phyloP scores from a whole-genome alignment of 352 stramenopile species.

The Bremia lactucae region DNA sequence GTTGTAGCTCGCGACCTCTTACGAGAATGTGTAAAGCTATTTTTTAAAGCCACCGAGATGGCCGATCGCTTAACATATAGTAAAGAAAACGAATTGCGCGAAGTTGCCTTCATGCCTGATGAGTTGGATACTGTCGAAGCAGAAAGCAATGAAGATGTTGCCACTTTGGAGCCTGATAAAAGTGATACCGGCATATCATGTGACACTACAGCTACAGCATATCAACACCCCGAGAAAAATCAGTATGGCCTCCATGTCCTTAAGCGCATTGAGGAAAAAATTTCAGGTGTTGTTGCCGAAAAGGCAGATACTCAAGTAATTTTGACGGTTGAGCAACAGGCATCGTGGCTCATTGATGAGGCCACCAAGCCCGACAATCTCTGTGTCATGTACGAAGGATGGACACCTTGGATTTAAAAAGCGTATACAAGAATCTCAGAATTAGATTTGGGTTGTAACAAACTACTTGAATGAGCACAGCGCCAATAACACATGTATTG shows the following conservation, averaged over 20 bases:
- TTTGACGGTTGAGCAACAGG: conserved; percentile 62
- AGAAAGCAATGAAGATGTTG: conserved; percentile 7
- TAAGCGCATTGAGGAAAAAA: conserved; percentile 63
- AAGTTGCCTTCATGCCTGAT: conserved; percentile 1
- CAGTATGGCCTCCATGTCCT: conserved; percentile 57
- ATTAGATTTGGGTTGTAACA: neutral
- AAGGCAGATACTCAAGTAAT: conserved; percentile 13
- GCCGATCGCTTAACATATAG: conserved; percentile 41
- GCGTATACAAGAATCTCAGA: neutral
- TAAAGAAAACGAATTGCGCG: conserved; percentile 5
- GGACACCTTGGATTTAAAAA: conserved; percentile 77
- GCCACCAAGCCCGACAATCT: conserved; percentile 75
- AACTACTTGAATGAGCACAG: conserved; percentile 5
- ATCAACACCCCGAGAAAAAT: conserved; percentile 22
- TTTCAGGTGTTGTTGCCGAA: conserved; percentile 42
- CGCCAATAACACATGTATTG: conserved; percentile 11
- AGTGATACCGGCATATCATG: conserved; percentile 11
- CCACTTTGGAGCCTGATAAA: conserved; percentile 4
- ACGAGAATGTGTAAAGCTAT: conserved; percentile 37
- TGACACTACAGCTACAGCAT: neutral
- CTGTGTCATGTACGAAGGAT: conserved; percentile 85
- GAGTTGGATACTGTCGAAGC: conserved; percentile 9
- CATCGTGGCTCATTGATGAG: conserved; percentile 69
- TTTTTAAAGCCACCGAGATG: conserved; percentile 62
- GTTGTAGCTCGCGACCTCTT: conserved; percentile 24